phyloP scores from a whole-genome alignment of 2,329 filamentous ascomycete species.

The Chaetomiaceae sp. region DNA sequence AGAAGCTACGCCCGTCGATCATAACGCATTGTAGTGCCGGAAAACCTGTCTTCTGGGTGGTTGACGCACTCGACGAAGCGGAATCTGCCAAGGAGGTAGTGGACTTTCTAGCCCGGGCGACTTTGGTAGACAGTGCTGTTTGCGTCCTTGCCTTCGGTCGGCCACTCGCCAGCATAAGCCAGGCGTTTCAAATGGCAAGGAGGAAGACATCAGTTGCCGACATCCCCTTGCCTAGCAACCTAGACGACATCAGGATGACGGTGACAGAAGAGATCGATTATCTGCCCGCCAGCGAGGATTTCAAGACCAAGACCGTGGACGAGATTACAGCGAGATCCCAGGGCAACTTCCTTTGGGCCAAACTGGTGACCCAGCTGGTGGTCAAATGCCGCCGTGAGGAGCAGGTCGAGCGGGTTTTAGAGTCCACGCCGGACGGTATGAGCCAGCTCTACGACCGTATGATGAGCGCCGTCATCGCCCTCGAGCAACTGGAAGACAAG shows the following conservation, averaged over 20 bases:
- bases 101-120: conserved; percentile 2
- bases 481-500: conserved; percentile 11
- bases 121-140: conserved; percentile 7
- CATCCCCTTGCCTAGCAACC: conserved; percentile 12
- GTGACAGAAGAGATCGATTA: conserved; percentile 18
- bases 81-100: conserved; percentile 4
- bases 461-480: conserved; percentile 10
- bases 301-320: conserved; percentile 11
- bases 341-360: conserved; percentile 22
- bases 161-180: conserved; percentile 8
- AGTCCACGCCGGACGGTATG: conserved; percentile 20
- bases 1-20: conserved; percentile 9
- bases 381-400: conserved; percentile 18
- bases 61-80: not conserved
- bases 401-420: conserved; percentile 15
- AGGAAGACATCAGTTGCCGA: conserved; percentile 1
- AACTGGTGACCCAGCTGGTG: conserved; percentile 16
- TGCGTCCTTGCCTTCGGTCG: conserved; percentile 16
- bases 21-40: conserved; percentile 2
- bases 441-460: conserved; percentile 20
- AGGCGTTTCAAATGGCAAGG: conserved; percentile 12
- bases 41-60: not conserved
- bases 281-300: conserved; percentile 11
- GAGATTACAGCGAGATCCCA: conserved; percentile 15
- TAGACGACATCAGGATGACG: conserved; percentile 14